Conservation (phyloP, 495 filamentous ascomycete genomes). For the Penicillium malachiteum region DNA sequence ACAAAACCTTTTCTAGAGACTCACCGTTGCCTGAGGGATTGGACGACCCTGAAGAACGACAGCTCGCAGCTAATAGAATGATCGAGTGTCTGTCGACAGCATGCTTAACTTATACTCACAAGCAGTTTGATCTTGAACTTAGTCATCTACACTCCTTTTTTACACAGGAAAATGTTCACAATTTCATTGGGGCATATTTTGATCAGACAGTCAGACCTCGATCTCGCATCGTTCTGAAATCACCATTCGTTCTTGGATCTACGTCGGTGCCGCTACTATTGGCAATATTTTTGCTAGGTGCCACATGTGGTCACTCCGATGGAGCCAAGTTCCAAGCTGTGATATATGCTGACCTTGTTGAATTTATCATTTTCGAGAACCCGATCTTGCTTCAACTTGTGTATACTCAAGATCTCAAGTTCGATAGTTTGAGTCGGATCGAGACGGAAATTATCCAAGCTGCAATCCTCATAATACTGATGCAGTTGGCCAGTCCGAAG, state of each 20-base stretch:
- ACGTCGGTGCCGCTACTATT: conserved; percentile 9
- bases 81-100: conserved; percentile 3
- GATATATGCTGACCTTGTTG: conserved; percentile 8
- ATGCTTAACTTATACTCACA: background rate
- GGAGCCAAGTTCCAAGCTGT: background rate
- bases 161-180: conserved; percentile 3
- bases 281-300: conserved; percentile 13
- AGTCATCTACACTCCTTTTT: conserved; percentile 2
- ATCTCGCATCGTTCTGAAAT: conserved; percentile 18
- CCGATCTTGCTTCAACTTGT: conserved; percentile 4
- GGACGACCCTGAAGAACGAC: conserved; percentile 6
- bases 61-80: conserved; percentile 1
- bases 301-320: conserved; percentile 5
- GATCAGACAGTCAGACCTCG: conserved; percentile 17
- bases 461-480: conserved; percentile 12
- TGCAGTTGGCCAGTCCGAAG: conserved; percentile 14
- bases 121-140: background rate
- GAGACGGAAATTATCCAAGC: conserved; percentile 16
- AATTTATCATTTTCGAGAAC: conserved; percentile 11
- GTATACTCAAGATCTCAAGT: background rate
- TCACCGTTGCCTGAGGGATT: conserved; percentile 2
- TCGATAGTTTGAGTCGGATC: background rate
- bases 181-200: conserved; percentile 16
- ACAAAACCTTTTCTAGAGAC: background rate
- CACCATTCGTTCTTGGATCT: conserved; percentile 8